Evolutionary conservation across 139 green algal species (phyloP), one percentile per base, ranked within the genome.

Genomic region (Closterium sp.): DNA sequence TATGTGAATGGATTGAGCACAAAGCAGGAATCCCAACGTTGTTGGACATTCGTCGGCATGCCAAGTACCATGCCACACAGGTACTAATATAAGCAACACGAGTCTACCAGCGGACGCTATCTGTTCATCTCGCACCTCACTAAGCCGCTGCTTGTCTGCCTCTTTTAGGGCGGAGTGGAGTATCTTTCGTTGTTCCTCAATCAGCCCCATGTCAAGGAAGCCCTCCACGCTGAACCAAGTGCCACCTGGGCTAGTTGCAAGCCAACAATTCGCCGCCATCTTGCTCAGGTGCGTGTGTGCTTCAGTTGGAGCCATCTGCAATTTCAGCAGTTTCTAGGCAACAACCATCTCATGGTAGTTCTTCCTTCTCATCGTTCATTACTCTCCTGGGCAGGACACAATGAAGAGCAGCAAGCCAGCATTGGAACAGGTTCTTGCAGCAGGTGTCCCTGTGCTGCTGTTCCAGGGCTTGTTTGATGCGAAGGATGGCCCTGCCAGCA

Each of bases 381-480:
- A 43, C 0, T 91, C 38, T 1, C 94, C 97, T 93, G 90, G 84
- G 1, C 93, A 93, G 2, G 96, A 97, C 84, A 94, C 93, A 3
- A 97, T 97, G 96, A 93, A 94, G 69, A 95, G 88, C 84, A 94
- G 95, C 1, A 93, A 90, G 86, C n/a, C 86, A 9, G 94, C 96
- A 43, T 31, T 97, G 10, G 94, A 96, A 1, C 95, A 96, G 90
- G 69, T 97, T 4, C 93, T 97, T 86, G 34, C 83, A 76, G 55
- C 55, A 1, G 35, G 83, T 21, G 33, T 96, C 21, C 96, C 95
- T 23, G 33, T 97, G 35, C 95, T 97, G 85, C 93, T 97, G 33
- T 97, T 97, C 89, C 93, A 97, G 94, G 94, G 96, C 81, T 92
- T 95, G 89, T 95, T 94, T 89, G 96, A 97, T 88, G 93, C 91